Percentiles rank a stretch among this genome's conserved stretches.
Conservation (phyloP, 495 filamentous ascomycete species). For the Xylaria castorea region DNA sequence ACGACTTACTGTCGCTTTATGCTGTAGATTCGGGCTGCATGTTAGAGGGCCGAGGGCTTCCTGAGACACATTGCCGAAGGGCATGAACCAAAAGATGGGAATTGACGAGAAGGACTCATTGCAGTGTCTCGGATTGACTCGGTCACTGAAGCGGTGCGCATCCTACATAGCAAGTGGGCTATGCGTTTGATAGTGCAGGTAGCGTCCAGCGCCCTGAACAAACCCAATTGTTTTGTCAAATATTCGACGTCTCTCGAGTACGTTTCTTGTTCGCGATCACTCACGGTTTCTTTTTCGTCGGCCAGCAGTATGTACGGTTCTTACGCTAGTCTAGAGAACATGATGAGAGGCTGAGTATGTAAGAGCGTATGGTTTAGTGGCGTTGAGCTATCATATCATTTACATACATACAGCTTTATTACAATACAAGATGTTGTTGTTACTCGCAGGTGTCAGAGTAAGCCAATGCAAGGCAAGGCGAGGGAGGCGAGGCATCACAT, state of each 20-base stretch:
- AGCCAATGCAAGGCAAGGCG: not conserved
- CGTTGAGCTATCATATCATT: not conserved
- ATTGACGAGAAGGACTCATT: not conserved
- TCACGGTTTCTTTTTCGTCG: not conserved
- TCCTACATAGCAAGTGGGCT: not conserved
- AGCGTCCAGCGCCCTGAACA: not conserved
- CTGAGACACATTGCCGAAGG: constrained; percentile 12
- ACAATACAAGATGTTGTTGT: not conserved
- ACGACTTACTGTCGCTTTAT: not conserved
- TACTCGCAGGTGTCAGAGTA: not conserved
- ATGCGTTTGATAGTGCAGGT: not conserved
- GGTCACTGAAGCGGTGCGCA: too few relatives aligned
- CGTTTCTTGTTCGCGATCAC: not conserved
- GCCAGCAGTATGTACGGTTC: not conserved
- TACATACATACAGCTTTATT: not conserved
- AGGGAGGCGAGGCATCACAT: too few relatives aligned
- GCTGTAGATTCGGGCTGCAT: not conserved
- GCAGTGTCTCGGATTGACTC: constrained; percentile 1
- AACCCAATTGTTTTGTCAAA: not conserved
- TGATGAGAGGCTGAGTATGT: not conserved
- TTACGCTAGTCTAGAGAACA: not conserved
- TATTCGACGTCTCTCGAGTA: not conserved
- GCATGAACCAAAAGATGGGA: not conserved
- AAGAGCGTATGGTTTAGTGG: not conserved
- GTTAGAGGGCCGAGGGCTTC: not conserved